These are phyloP conservation scores for Orbilia javanica DNA, from an alignment of 2,329 filamentous ascomycete genomes.

Conservation along the genomic window DNA sequence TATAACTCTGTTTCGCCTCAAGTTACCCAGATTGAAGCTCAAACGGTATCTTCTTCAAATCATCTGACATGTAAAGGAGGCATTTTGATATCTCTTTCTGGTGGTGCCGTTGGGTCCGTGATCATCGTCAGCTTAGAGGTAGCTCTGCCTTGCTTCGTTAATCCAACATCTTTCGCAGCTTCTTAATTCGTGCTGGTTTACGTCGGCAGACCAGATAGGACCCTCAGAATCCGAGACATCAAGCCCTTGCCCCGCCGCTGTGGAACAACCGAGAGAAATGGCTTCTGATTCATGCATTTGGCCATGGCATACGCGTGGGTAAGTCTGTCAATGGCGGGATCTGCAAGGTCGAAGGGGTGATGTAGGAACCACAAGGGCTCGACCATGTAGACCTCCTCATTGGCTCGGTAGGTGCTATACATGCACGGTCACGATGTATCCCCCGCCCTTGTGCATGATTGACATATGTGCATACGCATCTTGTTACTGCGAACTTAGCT, in stretches of 20 bases:
- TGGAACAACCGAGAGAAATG: conserved; percentile 29
- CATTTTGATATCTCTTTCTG: conserved; percentile 8
- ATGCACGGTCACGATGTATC: conserved; percentile 23
- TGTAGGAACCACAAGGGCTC: conserved; percentile 35
- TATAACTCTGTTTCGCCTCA: conserved; percentile 32
- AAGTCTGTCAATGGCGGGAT: conserved; percentile 51
- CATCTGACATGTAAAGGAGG: not conserved
- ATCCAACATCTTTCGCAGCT: conserved; percentile 46
- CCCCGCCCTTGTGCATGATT: conserved; percentile 39
- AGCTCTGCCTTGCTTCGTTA: conserved; percentile 55
- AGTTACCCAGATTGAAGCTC: conserved; percentile 24
- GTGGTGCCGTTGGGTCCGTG: conserved; percentile 24
- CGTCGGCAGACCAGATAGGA: conserved; percentile 23
- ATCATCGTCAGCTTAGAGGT: conserved; percentile 53
- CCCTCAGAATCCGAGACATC: conserved; percentile 54
- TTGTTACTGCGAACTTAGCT: not conserved
- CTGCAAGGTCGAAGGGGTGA: conserved; percentile 40
- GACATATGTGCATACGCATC: too few species aligned
- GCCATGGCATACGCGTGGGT: conserved; percentile 27
- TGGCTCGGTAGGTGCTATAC: conserved; percentile 37
- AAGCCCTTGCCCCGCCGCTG: conserved; percentile 19
- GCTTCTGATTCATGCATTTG: conserved; percentile 52
- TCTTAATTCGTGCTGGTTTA: conserved; percentile 53
- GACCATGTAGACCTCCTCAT: conserved; percentile 17
- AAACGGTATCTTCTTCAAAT: conserved; percentile 22